A percentile compares a stretch with the other conserved stretches of the same genome.
Conservation (phyloP, 2,329 filamentous ascomycete genomes). For the Acrocalymma vagum region DNA sequence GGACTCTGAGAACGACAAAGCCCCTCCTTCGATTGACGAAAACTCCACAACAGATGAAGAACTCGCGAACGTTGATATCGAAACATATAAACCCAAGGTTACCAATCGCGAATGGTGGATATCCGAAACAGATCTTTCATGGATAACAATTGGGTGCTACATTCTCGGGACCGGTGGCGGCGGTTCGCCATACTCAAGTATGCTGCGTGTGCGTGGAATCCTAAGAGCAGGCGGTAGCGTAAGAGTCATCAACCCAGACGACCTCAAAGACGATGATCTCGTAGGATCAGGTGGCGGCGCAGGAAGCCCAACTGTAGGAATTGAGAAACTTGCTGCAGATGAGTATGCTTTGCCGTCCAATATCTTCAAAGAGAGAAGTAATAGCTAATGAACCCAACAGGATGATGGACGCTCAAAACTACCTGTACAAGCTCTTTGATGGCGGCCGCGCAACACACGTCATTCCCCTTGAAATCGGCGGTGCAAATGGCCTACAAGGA, state of each 20-base stretch:
- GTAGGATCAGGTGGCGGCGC: conserved; percentile 56
- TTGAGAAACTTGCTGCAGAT: conserved; percentile 53
- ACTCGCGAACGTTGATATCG: conserved; percentile 37
- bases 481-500: conserved; percentile 54
- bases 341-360: conserved; percentile 36
- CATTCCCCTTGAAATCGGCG: conserved; percentile 57
- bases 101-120: conserved; percentile 52
- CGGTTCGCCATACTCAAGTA: conserved; percentile 56
- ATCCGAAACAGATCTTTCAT: conserved; percentile 55
- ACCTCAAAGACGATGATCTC: conserved; percentile 54
- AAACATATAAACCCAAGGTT: conserved; percentile 52
- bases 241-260: conserved; percentile 51
- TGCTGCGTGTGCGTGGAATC: conserved; percentile 52
- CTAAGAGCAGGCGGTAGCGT: conserved; percentile 51
- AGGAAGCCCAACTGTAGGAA: conserved; percentile 54
- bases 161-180: conserved; percentile 60
- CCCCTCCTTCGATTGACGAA: conserved; percentile 14
- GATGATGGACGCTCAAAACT: conserved; percentile 48
- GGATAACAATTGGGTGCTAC: conserved; percentile 58
- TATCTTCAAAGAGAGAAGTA: too few species aligned
- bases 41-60: conserved; percentile 29
- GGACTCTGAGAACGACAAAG: conserved; percentile 13
- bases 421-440: conserved; percentile 43
- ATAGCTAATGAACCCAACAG: conserved; percentile 18
- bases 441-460: conserved; percentile 44